These are phyloP conservation scores for Camillea tinctor DNA, from an alignment of 2,329 filamentous ascomycete species.

Conservation along the genomic window DNA sequence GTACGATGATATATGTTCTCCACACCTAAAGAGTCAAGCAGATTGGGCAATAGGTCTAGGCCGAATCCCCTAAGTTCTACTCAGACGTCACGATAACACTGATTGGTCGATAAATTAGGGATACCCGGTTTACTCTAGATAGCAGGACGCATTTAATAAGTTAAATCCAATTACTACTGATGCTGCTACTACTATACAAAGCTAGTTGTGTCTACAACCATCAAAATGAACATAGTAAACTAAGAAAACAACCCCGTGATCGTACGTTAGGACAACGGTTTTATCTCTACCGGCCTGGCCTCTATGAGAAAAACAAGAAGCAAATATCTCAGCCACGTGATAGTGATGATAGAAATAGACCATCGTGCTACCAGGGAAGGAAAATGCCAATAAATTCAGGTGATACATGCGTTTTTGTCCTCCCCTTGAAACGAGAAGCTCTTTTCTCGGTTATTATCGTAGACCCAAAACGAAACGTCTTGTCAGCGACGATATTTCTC, in stretches of 20 bases:
- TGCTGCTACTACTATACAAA: background rate
- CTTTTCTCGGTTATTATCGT: too few species aligned
- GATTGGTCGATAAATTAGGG: background rate
- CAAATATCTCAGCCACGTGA: too few species aligned
- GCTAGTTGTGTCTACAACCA: background rate
- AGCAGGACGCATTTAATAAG: background rate
- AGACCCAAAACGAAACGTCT: too few species aligned
- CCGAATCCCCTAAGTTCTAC: background rate
- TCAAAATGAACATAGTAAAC: background rate
- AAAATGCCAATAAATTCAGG: too few species aligned
- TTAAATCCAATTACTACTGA: background rate
- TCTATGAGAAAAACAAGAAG: too few species aligned
- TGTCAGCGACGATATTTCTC: too few species aligned
- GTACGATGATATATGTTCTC: background rate
- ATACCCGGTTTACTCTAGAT: background rate
- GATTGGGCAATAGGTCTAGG: background rate
- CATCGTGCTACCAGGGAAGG: too few species aligned
- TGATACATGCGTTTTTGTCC: too few species aligned
- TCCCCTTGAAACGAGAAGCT: too few species aligned
- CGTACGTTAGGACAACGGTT: background rate
- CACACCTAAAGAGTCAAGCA: background rate
- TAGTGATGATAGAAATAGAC: too few species aligned
- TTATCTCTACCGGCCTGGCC: background rate
- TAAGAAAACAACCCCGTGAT: background rate
- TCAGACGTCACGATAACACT: background rate